Evolutionary conservation across 805 yeast genomes (phyloP).

Genomic region (Candida peoriensis): DNA sequence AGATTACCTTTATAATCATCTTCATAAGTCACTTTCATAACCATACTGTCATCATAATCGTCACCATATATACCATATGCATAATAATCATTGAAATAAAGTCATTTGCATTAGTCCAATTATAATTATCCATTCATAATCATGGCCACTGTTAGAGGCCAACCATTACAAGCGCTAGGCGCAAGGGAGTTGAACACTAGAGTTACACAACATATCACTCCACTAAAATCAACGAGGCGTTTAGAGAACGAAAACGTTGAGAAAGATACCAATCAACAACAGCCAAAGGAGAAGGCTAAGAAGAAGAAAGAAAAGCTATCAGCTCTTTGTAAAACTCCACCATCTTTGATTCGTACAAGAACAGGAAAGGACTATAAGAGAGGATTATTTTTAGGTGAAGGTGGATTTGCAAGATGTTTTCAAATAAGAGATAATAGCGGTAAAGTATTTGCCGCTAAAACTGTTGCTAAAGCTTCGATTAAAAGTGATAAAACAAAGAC

Average conservation of each 20-base stretch:
- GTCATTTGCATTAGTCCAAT: not conserved
- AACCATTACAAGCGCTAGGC: constrained; percentile 34
- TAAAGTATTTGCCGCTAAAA: constrained; percentile 88
- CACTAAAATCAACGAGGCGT: constrained; percentile 25
- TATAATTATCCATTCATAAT: constrained; percentile 1
- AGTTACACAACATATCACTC: constrained; percentile 23
- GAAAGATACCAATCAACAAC: constrained; percentile 18
- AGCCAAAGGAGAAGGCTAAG: constrained; percentile 35
- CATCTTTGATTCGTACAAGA: constrained; percentile 83
- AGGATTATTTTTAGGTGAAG: constrained; percentile 91
- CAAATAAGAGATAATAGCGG: constrained; percentile 92
- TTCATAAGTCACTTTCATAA: not conserved
- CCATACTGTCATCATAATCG: not conserved
- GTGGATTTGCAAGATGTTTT: constrained; percentile 98
- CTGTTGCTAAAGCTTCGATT: constrained; percentile 94
- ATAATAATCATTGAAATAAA: not conserved
- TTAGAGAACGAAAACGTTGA: constrained; percentile 15
- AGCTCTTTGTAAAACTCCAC: constrained; percentile 93
- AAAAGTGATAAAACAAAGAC: constrained; percentile 82
- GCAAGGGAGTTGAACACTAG: constrained; percentile 30
- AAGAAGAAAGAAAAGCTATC: constrained; percentile 88
- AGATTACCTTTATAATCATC: constrained; percentile 9
- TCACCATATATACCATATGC: not conserved
- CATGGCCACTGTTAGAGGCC: constrained; percentile 32
- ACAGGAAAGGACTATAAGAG: constrained; percentile 85